Conservation (phyloP, 768 basidiomycete genomes). For the Boletus sensibilis region DNA sequence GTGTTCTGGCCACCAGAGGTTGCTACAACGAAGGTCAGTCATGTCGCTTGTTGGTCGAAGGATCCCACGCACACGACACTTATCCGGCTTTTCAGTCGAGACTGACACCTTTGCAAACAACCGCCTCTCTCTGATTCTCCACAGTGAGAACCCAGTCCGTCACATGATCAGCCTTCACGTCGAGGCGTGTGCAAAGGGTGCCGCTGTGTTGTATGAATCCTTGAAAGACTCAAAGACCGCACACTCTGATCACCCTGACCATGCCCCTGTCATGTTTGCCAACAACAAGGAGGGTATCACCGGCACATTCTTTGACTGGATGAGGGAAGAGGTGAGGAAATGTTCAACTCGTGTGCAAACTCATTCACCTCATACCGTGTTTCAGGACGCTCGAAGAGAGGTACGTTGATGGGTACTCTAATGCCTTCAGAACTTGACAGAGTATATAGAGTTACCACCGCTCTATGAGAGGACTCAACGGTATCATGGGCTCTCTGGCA, state of each 20-base stretch:
- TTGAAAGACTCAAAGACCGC: slow-evolving; percentile 25
- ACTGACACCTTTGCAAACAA: slow-evolving; percentile 36
- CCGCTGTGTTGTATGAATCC: slow-evolving; percentile 25
- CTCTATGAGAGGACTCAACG: slow-evolving; percentile 24
- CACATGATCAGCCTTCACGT: slow-evolving; percentile 22
- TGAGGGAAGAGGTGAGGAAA: slow-evolving; percentile 23
- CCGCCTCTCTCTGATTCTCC: slow-evolving; percentile 33
- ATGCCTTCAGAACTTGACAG: neutral
- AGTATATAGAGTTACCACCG: slow-evolving; percentile 20
- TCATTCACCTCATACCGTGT: neutral
- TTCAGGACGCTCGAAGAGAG: slow-evolving; percentile 21
- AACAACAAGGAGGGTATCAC: slow-evolving; percentile 17
- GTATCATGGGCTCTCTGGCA: slow-evolving; percentile 27
- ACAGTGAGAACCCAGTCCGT: slow-evolving; percentile 21
- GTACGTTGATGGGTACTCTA: neutral
- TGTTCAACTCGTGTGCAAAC: neutral
- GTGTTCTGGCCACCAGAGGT: slow-evolving; percentile 30
- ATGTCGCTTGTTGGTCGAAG: neutral
- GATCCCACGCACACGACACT: neutral
- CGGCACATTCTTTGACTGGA: slow-evolving; percentile 27
- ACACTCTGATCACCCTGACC: slow-evolving; percentile 19
- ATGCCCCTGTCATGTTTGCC: slow-evolving; percentile 24
- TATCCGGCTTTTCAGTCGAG: slow-evolving; percentile 20
- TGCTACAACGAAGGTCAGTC: slow-evolving; percentile 34
- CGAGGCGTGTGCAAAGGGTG: slow-evolving; percentile 17